These are phyloP conservation scores for Lycium barbarum DNA, from an alignment of 257 asterid species.

Conservation along the genomic window DNA sequence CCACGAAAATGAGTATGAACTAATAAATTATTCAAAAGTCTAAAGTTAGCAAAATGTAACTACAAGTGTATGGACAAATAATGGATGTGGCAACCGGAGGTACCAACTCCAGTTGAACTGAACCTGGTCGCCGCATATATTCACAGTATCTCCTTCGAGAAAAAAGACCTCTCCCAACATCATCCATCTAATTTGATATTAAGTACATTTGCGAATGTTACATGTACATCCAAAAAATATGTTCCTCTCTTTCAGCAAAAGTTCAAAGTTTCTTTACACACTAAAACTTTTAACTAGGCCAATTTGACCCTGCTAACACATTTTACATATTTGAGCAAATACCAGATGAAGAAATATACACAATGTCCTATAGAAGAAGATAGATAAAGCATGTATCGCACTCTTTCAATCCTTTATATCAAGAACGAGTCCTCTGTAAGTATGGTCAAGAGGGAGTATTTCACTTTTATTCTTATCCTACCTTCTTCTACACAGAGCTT, in stretches of 20 bases:
- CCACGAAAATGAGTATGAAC: too few species aligned
- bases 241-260: background rate
- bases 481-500: conserved; percentile 83
- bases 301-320: conserved; percentile 23
- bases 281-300: background rate
- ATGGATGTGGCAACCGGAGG: too few species aligned
- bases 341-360: conserved; percentile 22
- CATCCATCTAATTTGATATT: too few species aligned
- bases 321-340: conserved; percentile 5
- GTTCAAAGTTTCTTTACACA: background rate
- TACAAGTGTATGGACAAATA: too few species aligned
- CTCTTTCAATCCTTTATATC: conserved; percentile 43
- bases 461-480: conserved; percentile 74
- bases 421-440: conserved; percentile 71
- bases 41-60: too few species aligned
- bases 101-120: too few species aligned
- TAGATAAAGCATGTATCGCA: conserved; percentile 26
- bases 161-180: too few species aligned
- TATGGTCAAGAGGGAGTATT: conserved; percentile 81
- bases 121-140: too few species aligned
- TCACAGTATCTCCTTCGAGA: too few species aligned
- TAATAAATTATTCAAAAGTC: too few species aligned
- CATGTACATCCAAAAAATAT: background rate
- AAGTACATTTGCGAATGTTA: background rate
- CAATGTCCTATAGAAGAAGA: conserved; percentile 10